These are phyloP conservation scores for Phyllosticta ampelicida DNA, from an alignment of 2,329 filamentous ascomycete species.

Conservation along the genomic window DNA sequence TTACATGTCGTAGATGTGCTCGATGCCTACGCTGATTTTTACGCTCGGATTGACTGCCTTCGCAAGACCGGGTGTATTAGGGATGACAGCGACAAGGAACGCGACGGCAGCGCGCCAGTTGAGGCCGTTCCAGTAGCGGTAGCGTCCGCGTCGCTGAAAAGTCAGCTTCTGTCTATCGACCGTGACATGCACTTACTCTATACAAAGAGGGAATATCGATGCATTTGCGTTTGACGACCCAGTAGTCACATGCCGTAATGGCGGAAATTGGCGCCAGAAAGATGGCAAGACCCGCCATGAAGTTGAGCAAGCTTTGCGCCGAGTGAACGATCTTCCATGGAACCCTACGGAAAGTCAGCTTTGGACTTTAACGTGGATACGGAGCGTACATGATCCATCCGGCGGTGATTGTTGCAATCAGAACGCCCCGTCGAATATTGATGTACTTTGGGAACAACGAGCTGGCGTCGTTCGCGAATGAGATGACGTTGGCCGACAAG, in stretches of 20 bases:
- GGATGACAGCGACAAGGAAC: conserved; percentile 14
- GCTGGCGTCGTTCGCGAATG: conserved; percentile 18
- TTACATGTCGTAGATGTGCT: conserved; percentile 26
- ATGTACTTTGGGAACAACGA: conserved; percentile 18
- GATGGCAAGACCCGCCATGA: conserved; percentile 18
- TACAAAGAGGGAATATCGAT: conserved; percentile 18
- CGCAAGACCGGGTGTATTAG: conserved; percentile 15
- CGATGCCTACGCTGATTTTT: conserved; percentile 15
- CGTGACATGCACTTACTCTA: conserved; percentile 13
- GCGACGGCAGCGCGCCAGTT: conserved; percentile 18
- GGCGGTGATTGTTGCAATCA: conserved; percentile 15
- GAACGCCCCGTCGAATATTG: conserved; percentile 18
- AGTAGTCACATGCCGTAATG: conserved; percentile 16
- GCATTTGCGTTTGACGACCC: conserved; percentile 15
- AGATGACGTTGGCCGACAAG: conserved; percentile 19
- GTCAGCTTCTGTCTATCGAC: too few relatives aligned
- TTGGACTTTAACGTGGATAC: background rate
- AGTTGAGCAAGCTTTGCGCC: conserved; percentile 18
- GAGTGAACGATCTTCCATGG: conserved; percentile 22
- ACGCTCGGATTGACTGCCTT: conserved; percentile 15
- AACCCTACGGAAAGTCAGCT: background rate
- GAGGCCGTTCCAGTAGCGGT: conserved; percentile 12
- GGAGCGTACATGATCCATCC: conserved; percentile 9
- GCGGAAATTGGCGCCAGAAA: conserved; percentile 19
- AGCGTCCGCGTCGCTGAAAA: background rate